These are phyloP conservation scores for Neonectria hederae DNA, from an alignment of 2,329 filamentous ascomycete species.

Conservation along the genomic window DNA sequence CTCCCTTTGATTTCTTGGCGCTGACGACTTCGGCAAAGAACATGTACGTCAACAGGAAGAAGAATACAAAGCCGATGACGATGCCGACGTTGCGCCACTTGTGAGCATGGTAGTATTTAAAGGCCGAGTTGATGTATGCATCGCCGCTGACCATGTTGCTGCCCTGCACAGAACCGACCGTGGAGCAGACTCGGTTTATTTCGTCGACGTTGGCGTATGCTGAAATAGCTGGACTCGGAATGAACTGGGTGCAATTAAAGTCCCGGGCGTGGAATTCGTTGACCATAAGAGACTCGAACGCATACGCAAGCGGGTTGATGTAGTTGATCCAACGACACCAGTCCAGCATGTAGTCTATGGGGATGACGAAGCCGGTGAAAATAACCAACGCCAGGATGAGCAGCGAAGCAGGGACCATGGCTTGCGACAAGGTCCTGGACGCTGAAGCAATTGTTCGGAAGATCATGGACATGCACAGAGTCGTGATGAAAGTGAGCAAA, in stretches of 20 bases:
- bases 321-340: conserved; percentile 76
- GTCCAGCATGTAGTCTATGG: conserved; percentile 59
- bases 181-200: conserved; percentile 54
- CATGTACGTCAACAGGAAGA: conserved; percentile 59
- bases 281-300: conserved; percentile 70
- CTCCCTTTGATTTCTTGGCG: conserved; percentile 66
- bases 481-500: conserved; percentile 53
- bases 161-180: conserved; percentile 58
- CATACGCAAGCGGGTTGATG: conserved; percentile 70
- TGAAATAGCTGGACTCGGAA: conserved; percentile 31
- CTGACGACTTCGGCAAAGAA: conserved; percentile 57
- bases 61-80: conserved; percentile 59
- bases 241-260: conserved; percentile 42
- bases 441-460: conserved; percentile 52
- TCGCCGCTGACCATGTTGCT: conserved; percentile 55
- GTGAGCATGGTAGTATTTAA: conserved; percentile 57
- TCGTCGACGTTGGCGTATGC: conserved; percentile 40
- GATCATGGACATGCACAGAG: conserved; percentile 48
- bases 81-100: conserved; percentile 67
- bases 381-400: conserved; percentile 44
- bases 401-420: conserved; percentile 52
- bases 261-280: conserved; percentile 66
- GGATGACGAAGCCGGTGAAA: conserved; percentile 60
- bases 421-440: conserved; percentile 63
- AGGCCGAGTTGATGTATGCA: conserved; percentile 53